A percentile compares a stretch with the other conserved stretches of the same genome.
These are phyloP conservation scores for Coleophoma cylindrospora DNA, from an alignment of 2,329 filamentous ascomycete genomes.

Conservation along the genomic window DNA sequence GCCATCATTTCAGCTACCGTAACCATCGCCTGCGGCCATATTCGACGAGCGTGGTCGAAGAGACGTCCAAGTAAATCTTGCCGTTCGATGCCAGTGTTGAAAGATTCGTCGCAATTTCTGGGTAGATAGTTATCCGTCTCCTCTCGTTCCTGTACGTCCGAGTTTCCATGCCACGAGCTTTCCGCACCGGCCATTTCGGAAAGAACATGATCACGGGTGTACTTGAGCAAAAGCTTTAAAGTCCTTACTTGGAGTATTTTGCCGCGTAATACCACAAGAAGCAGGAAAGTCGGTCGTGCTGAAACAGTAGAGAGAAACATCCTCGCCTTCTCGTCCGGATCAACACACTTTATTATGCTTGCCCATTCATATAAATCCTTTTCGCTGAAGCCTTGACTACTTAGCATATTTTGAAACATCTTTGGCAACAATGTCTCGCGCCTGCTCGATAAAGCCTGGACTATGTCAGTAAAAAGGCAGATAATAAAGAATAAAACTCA, in stretches of 20 bases:
- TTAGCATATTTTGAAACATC: slow-evolving; percentile 1
- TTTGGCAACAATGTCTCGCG: too few relatives aligned
- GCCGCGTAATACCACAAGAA: slow-evolving; percentile 18
- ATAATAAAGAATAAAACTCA: too few relatives aligned
- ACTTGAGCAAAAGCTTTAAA: slow-evolving; percentile 5
- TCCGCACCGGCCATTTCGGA: too few relatives aligned
- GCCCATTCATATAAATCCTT: slow-evolving; percentile 22
- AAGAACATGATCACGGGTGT: too few relatives aligned
- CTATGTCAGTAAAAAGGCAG: too few relatives aligned
- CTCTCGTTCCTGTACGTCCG: too few relatives aligned
- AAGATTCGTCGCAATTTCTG: too few relatives aligned
- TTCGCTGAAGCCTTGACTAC: slow-evolving; percentile 7
- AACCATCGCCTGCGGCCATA: slow-evolving; percentile 21
- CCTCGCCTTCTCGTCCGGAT: slow-evolving; percentile 14
- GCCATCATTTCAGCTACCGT: slow-evolving; percentile 18
- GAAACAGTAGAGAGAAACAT: slow-evolving; percentile 13
- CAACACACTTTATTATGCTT: slow-evolving; percentile 16
- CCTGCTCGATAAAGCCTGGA: too few relatives aligned
- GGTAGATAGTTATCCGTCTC: too few relatives aligned
- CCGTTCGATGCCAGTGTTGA: too few relatives aligned
- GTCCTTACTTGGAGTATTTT: slow-evolving; percentile 12
- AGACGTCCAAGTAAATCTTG: slow-evolving; percentile 7
- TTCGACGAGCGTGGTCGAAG: slow-evolving; percentile 19
- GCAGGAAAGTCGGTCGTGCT: slow-evolving; percentile 17
- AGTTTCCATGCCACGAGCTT: too few relatives aligned